Percentiles rank a stretch among this genome's conserved stretches.
phyloP scores from a whole-genome alignment of 148 eudicot genomes.

The Diospyros kaki region DNA sequence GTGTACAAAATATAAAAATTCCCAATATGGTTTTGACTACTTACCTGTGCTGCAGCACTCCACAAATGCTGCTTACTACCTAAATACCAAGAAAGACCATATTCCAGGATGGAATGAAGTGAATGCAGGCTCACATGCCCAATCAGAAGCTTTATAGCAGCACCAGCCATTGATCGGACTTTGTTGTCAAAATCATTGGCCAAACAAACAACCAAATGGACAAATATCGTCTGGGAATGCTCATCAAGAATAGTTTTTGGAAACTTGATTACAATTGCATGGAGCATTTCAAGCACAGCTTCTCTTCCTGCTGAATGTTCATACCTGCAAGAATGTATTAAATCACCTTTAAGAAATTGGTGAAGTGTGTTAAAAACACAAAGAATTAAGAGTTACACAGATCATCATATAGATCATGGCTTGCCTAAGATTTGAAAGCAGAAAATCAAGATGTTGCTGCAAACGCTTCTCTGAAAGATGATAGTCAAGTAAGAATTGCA shows the following conservation, averaged over 20 bases:
- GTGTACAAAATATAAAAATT: not conserved
- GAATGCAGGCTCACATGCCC: conserved; percentile 52
- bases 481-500: conserved; percentile 83
- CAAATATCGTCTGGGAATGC: conserved; percentile 48
- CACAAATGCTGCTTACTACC: conserved; percentile 57
- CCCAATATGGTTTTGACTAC: not conserved
- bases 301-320: conserved; percentile 87
- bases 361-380: not conserved
- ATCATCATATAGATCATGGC: conserved; percentile 11
- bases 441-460: conserved; percentile 63
- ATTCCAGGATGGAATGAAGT: conserved; percentile 47
- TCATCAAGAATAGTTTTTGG: conserved; percentile 50
- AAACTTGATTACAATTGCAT: conserved; percentile 59
- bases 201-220: conserved; percentile 61
- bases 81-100: conserved; percentile 64
- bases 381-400: not conserved
- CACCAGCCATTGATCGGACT: conserved; percentile 72
- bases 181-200: conserved; percentile 69
- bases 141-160: conserved; percentile 69
- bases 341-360: not conserved
- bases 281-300: conserved; percentile 88
- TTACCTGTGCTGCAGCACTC: conserved; percentile 90
- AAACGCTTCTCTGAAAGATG: conserved; percentile 58
- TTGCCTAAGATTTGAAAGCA: conserved; percentile 66
- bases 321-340: conserved; percentile 44